phyloP scores from a whole-genome alignment of 768 basidiomycete species.

The Panaeolus cyanescens region DNA sequence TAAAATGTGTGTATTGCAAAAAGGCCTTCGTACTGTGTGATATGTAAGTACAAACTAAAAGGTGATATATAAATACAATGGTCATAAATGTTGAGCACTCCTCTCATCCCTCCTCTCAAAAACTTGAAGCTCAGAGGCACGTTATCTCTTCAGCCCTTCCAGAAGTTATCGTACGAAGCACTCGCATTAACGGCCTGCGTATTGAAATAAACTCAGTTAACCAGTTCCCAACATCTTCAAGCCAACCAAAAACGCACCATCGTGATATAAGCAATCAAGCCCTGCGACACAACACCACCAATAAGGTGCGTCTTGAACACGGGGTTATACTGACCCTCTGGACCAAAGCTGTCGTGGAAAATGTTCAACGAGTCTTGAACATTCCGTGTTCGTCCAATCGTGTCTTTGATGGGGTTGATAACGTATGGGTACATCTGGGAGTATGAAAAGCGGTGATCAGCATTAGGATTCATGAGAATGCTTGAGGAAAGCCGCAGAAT shows the following conservation, averaged over 20 bases:
- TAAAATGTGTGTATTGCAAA: no score
- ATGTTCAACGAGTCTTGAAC: constrained; percentile 55
- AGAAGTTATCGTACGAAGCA: constrained; percentile 37
- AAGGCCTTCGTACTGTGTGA: no score
- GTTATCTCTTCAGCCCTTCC: constrained; percentile 33
- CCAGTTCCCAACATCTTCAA: not conserved
- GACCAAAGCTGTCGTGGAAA: constrained; percentile 50
- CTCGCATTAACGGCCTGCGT: constrained; percentile 42
- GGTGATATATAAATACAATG: not conserved
- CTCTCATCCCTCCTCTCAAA: not conserved
- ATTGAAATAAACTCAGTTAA: not conserved
- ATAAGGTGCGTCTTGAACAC: constrained; percentile 52
- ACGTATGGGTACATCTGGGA: constrained; percentile 52
- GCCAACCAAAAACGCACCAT: constrained; percentile 38
- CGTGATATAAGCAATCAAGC: constrained; percentile 55
- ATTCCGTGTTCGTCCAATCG: constrained; percentile 51
- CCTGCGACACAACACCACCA: constrained; percentile 52
- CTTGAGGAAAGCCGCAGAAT: not conserved
- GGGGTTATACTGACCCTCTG: constrained; percentile 52
- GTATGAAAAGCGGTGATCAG: not conserved
- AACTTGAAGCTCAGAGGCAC: not conserved
- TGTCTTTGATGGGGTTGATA: constrained; percentile 49
- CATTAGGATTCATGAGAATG: no score
- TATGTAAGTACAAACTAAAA: no score
- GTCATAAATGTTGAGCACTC: not conserved